Base-by-base conservation (phyloP, 441 rosid genomes). In the Erodium trifolium region DNA sequence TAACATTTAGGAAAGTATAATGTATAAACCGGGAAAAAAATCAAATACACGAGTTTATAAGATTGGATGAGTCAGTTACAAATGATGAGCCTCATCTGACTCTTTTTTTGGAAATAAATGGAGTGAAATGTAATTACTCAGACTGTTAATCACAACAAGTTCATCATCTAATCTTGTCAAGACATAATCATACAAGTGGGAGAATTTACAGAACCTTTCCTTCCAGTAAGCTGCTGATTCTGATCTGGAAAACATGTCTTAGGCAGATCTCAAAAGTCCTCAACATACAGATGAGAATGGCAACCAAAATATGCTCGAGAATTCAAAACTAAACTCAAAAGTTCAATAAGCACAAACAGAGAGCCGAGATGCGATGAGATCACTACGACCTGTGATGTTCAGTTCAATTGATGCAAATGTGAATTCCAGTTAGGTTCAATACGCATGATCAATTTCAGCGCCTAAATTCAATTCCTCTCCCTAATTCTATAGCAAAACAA, bases 1-100 rank as follows among this genome's bases (percentile, higher is more conserved):
- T 76, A 78, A 71, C 63, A 67, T 63, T 68, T 65, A 39, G 77
- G 73, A 72, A 64, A 70, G 77, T 75, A 73, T 68, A 66, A 12
- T 72, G 63, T 60, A 60, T 74, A 68, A 68, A 68, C 27, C 60
- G 9, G 19, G 37, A 14, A 53, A 49, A 41, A 64, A 73, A 13
- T 18, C 57, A 49, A 68, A 64, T 63, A 67, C 43, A 77, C 66
- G 67, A 66, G 69, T 70, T 23, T 59, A 31, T 74, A 70, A 75
- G 73, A 74, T 53, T 67, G 51, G 51, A 67, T 10, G 68, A 47
- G 68, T 72, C 74, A 69, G 75, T 65, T 71, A 79, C 79, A 72
- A 14, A 53, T 68, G 47, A 53, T 59, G 78, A 34, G 66, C 60
- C 72, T 75, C 39, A 67, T 66, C 67, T 69, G 13, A 23, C 5